Base-by-base conservation (phyloP, 2,329 filamentous ascomycete genomes). In the Pyrenochaeta sp. region DNA sequence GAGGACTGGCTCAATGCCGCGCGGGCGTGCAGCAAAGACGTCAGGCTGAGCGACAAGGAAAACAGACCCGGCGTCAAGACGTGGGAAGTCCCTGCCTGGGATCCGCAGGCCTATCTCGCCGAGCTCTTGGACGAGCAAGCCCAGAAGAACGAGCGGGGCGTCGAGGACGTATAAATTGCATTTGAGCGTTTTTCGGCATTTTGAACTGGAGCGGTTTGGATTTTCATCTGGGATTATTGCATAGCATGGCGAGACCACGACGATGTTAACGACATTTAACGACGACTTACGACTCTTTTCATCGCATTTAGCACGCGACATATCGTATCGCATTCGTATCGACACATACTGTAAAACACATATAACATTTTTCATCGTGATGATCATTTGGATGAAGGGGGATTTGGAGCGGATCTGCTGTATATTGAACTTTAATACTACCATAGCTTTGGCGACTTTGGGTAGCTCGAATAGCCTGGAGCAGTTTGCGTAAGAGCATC, bases 1-100 rank as follows among this genome's bases (percentile, higher is more conserved):
- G 53, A 58, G 3, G 54, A 69, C 3, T 78, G 75, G 75, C 58
- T 78, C 6, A 31, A 43, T 4, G 65, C 63, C 21, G 75, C 74
- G 5, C 50, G 37, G 14, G 51, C 43, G 7, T 57, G 51, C 10
- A 58, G 63, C 4, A 49, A 36, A 21, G 52, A 55, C 3, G 49
- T 63, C 6, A 30, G 44, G 6, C 17, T 46, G 0, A 21, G 51
- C n/a, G 50, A 59, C 1, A 48, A 35, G 3, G 10, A 51, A 13
- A 50, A 34, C 3, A 26, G 13, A 2, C 28, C 44, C 0, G 52
- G 48, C 2, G 49, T 62, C 4, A 56, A 44, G n/a, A 65, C 48
- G 1, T 72, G 66, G 65, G 41, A 68, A 19, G 52, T 72, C 7
- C 68, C 69, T 2, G 48, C 58, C 0, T 72, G 67, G 65, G 55